Evolutionary conservation across 2,329 filamentous ascomycete genomes (phyloP), one percentile per base, ranked within the genome.

Genomic region (Hypoxylon sp.): DNA sequence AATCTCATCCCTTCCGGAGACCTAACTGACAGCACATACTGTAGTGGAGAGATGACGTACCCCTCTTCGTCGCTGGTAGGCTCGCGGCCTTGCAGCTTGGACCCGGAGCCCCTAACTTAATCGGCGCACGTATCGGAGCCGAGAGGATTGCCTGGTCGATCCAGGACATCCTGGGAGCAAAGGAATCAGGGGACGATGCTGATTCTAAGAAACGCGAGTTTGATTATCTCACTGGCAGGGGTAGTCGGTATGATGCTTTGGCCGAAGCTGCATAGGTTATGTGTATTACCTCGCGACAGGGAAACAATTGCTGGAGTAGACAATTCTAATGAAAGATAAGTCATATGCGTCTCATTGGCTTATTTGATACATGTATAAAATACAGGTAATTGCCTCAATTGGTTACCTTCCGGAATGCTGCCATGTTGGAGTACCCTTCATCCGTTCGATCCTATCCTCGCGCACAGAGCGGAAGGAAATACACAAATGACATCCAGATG

Each of bases 131-230:
- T 70, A 76, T 90, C 27, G 91, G 91, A 0, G 92, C 92, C 0
- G 92, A 95, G 80, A 85, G 92, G 55, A 88, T 94, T 51, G 88
- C 89, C 0, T 92, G 91, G 90, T 88, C 87, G 0, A 84, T 94
- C 55, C 86, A 91, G 71, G 89, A 91, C 68, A 75, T 88, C 10
- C 67, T 90, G 46, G 81, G 77, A 49, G 77, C 73, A 44, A 75
- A 72, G 31, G 73, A 77, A n/a, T 73, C 68, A 8, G 66, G 66
- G 11, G 53, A 68, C 17, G 46, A 58, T 6, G 67, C 55, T 2
- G 64, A 69, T 3, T 68, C 74, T 54, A 8, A 69, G 67, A 61
- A 78, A 71, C 73, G 75, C 33, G 74, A 70, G 27, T 78, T 78
- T 37, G 70, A 75, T 68, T 79, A 80, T 73, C 50, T 77, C 2